Conservation (phyloP, 495 filamentous ascomycete species). For the Lindgomyces ingoldianus region DNA sequence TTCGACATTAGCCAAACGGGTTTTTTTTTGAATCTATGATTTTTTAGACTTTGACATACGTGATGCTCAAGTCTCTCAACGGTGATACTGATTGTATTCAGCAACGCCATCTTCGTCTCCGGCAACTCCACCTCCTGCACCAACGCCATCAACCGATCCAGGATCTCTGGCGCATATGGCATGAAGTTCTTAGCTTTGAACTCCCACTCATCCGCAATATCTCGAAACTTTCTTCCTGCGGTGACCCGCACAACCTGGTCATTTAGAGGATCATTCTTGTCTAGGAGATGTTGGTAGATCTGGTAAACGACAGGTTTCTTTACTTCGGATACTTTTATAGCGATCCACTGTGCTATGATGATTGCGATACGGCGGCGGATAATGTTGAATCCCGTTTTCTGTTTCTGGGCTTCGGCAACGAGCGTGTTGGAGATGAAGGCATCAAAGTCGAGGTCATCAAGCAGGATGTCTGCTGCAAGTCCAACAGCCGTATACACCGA, state of each 20-base stretch:
- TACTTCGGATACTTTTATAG: slow-evolving; percentile 64
- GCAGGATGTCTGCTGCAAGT: slow-evolving; percentile 73
- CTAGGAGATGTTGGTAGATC: slow-evolving; percentile 85
- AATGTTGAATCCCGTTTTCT: slow-evolving; percentile 75
- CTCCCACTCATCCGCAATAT: slow-evolving; percentile 78
- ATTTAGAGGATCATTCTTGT: slow-evolving; percentile 73
- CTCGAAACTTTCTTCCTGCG: slow-evolving; percentile 78
- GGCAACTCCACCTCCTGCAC: slow-evolving; percentile 77
- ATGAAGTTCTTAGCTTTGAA: slow-evolving; percentile 70
- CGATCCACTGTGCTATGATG: slow-evolving; percentile 84
- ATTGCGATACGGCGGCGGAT: slow-evolving; percentile 87
- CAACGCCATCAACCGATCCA: slow-evolving; percentile 69
- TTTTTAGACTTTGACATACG: too few relatives aligned
- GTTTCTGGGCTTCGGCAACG: slow-evolving; percentile 74
- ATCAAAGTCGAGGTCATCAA: slow-evolving; percentile 75
- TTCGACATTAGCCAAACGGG: too few relatives aligned
- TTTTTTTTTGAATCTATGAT: too few relatives aligned
- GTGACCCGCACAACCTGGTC: slow-evolving; percentile 92
- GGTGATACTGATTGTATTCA: slow-evolving; percentile 78
- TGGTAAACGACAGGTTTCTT: slow-evolving; percentile 76
- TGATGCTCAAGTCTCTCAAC: slow-evolving; percentile 76
- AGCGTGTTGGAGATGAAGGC: slow-evolving; percentile 71
- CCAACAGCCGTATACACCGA: slow-evolving; percentile 92
- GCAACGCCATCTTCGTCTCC: slow-evolving; percentile 82
- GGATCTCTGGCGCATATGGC: slow-evolving; percentile 69